Percentiles rank a stretch among this genome's conserved stretches.
Conservation (phyloP, 2,329 filamentous ascomycete species). For the Cryphonectria nitschkei region DNA sequence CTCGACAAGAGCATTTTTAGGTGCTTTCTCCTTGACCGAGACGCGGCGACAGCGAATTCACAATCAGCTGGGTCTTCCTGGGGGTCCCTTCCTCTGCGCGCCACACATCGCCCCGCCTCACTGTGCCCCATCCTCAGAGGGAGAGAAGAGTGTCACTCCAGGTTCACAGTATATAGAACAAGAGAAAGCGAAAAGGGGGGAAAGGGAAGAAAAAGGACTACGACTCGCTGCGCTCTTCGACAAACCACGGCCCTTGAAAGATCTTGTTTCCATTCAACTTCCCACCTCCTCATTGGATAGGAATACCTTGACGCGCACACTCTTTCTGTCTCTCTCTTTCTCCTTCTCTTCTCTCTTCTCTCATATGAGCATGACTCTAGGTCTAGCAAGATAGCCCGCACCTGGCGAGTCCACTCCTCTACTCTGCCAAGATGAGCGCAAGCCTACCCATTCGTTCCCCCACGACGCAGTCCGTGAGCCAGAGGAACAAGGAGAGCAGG, state of each 20-base stretch:
- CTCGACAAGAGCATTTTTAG: not conserved
- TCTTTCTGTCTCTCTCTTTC: not conserved
- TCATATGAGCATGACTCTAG: conserved; percentile 20
- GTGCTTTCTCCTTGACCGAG: not conserved
- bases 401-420: conserved; percentile 28
- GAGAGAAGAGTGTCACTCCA: not conserved
- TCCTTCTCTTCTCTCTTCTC: not conserved
- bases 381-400: conserved; percentile 16
- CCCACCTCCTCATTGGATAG: not conserved
- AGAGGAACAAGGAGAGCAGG: conserved; percentile 58
- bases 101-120: not conserved
- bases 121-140: not conserved
- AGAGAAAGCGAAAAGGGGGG: not conserved
- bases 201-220: not conserved
- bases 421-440: conserved; percentile 43
- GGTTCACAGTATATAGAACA: not conserved
- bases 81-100: not conserved
- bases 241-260: not conserved
- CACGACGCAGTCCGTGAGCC: conserved; percentile 39
- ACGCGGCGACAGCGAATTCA: not conserved
- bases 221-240: not conserved
- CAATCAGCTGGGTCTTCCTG: not conserved
- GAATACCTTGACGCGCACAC: not conserved
- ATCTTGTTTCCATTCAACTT: not conserved
- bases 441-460: conserved; percentile 55